Evolutionary conservation across 2,329 filamentous ascomycete species (phyloP), one percentile per base, ranked within the genome.

Genomic region (Fusarium paranaense): DNA sequence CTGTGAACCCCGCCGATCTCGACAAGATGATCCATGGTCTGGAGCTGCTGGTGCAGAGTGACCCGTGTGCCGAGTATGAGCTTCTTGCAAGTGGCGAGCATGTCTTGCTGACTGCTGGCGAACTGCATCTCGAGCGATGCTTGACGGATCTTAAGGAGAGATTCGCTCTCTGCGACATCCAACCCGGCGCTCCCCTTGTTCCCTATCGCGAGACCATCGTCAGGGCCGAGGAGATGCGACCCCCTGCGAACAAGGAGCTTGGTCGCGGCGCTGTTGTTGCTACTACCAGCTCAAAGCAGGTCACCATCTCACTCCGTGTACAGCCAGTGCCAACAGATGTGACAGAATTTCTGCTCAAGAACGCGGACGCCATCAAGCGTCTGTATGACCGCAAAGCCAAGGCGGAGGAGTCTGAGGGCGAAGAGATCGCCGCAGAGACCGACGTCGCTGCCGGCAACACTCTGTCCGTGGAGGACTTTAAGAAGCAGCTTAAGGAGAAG

Each of bases 21-120:
- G 93, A 97, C 81, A 98, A 97, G 85, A 97, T 99, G 95, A 95
- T 99, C 66, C 89, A 90, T 7, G 97, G 97, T 0, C 86, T 99
- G 62, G 92, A 92, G 71, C 86, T 99, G 20, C 90, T 99, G 1
- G 95, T 98, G 35, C 95, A 98, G 80, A 97, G 95, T 78, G 97
- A 99, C 78, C 96, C 97, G 0, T 98, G 97, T 78, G 97, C 96
- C 16, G 92, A 97, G 81, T 99, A 99, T 78, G 95, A 98, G 81
- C 94, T 97, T 60, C 92, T 98, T 62, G 90, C 92, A 66, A 98
- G 93, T 76, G 97, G 97, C 66, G 97, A 99, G 83, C 97, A 99
- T 82, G 97, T 99, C 47, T 90, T 99, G 25, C 84, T 98, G 40
- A 98, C 97, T 1, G 97, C 97, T 7, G 97, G 97, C 63, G 97